phyloP scores from a whole-genome alignment of 352 stramenopile species.

The Elongisporangium undulatum region DNA sequence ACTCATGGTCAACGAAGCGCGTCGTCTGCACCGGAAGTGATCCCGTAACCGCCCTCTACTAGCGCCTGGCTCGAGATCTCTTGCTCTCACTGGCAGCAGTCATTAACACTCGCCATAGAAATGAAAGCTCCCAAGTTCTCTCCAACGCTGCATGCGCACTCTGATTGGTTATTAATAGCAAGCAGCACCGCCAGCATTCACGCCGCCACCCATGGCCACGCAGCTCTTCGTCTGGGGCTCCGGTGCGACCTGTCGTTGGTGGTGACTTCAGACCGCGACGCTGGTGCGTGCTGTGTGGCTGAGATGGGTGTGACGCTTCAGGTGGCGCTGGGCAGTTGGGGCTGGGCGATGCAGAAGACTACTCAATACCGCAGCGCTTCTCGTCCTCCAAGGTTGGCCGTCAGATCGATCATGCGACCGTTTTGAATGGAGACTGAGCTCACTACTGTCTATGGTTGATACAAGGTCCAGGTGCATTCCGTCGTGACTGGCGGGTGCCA shows the following conservation, averaged over 20 bases:
- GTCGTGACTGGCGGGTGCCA: conserved; percentile 65
- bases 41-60: background rate
- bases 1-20: conserved; percentile 76
- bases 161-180: background rate
- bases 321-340: conserved; percentile 65
- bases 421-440: background rate
- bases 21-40: conserved; percentile 60
- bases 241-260: conserved; percentile 18
- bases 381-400: conserved; percentile 5
- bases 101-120: background rate
- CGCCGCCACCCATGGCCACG: conserved; percentile 7
- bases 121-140: background rate
- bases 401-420: conserved; percentile 2
- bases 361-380: conserved; percentile 49
- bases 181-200: no score
- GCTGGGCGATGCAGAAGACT: conserved; percentile 44
- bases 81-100: background rate
- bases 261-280: background rate
- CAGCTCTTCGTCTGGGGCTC: conserved; percentile 57
- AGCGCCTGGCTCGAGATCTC: background rate
- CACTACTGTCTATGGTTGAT: background rate
- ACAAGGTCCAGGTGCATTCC: conserved; percentile 22
- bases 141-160: background rate
- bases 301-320: conserved; percentile 8
- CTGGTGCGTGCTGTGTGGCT: background rate